Evolutionary conservation across 2,329 filamentous ascomycete genomes (phyloP), one percentile per base, ranked within the genome.

Genomic region (Cladorrhinum sp.): DNA sequence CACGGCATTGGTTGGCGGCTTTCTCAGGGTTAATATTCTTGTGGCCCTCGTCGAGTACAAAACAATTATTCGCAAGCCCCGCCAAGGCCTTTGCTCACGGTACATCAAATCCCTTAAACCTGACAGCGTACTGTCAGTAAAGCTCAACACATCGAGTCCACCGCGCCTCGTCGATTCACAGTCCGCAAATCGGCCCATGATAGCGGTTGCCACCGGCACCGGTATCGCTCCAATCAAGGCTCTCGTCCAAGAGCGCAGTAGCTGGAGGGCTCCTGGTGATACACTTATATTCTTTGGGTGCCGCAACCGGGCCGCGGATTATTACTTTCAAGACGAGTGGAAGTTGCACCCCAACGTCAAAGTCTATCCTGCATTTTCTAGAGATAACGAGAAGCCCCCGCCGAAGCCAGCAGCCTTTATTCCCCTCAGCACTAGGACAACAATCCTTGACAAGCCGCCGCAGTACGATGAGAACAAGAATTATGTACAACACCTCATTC

Each of bases 1-100:
- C 1, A 3, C 32, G 7, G n/a, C 16, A 12, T 18, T 38, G 18
- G 20, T n/a, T n/a, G 23, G 32, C 12, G 1, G 18, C 1, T n/a
- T 18, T 8, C 49, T 58, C 18, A 55, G 56, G 0, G 78, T 96
- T 22, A 88, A 96, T 58, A 79, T 97, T 2, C 78, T 96, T 2
- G 84, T 93, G 48, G 93, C 95, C 0, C 88, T 98, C 59, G 93
- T 99, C 62, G 92, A 93, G 71, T 98, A 96, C 74, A 86, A 87
- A 64, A 96, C 93, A 1, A 86, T 96, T 25, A 89, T 96, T 62
- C 91, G 90, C 69, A 89, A 90, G 63, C 88, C 90, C 2, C 85
- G 95, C 18, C 84, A 93, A 69, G 95, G 95, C 1, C 87, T 99
- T 52, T 97, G 93, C 74, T 96, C 95, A 4, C 85, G 91, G 23